Percentiles rank a stretch among this genome's conserved stretches.
Conservation (phyloP, 768 basidiomycete genomes). For the Pholiota microspora region DNA sequence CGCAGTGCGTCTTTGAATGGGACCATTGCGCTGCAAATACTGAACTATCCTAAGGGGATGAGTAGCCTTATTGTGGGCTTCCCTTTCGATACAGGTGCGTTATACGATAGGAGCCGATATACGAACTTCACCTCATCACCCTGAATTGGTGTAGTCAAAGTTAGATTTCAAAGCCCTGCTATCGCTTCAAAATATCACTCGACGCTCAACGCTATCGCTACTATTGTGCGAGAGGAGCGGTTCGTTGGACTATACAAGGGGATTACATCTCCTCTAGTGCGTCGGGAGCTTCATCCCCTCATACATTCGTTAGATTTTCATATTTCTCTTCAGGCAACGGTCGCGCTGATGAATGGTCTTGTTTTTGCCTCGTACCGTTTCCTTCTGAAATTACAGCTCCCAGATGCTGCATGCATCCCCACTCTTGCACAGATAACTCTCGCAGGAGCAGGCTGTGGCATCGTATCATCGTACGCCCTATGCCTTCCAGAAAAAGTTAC, state of each 20-base stretch:
- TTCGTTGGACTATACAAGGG: conserved; percentile 73
- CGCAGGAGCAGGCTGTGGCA: conserved; percentile 79
- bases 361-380: conserved; percentile 85
- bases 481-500: not conserved
- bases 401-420: conserved; percentile 45
- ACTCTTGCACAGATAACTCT: conserved; percentile 70
- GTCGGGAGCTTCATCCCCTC: conserved; percentile 11
- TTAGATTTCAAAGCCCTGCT: conserved; percentile 70
- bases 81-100: conserved; percentile 63
- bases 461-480: conserved; percentile 71
- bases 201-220: conserved; percentile 61
- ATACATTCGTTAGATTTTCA: not conserved
- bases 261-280: conserved; percentile 75
- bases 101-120: not conserved
- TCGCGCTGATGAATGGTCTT: conserved; percentile 79
- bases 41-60: conserved; percentile 44
- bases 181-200: conserved; percentile 58
- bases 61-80: conserved; percentile 69
- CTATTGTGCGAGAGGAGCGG: conserved; percentile 69
- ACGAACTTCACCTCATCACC: no score
- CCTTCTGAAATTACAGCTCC: conserved; percentile 67
- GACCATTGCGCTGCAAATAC: not conserved
- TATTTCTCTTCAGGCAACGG: conserved; percentile 46
- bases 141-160: no score
- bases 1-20: conserved; percentile 31